Evolutionary conservation across 179 eudicot species (phyloP).

Genomic region (Amaranthus tricolor): DNA sequence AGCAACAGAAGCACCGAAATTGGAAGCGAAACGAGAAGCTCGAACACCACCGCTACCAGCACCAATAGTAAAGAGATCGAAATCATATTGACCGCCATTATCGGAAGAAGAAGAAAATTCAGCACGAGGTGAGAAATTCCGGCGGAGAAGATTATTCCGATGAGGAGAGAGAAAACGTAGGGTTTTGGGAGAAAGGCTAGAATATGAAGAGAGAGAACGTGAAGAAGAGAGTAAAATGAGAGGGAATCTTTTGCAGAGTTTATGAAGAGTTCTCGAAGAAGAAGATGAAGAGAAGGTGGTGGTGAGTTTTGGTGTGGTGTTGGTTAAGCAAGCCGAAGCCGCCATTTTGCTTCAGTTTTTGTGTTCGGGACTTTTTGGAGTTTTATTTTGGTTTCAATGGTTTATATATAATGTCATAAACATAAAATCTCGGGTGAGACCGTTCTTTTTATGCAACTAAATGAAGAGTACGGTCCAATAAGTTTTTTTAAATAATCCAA

Average conservation of each 20-base stretch:
- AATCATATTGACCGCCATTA: conserved; percentile 60
- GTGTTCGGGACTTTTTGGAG: too few species aligned
- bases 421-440: too few species aligned
- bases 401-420: too few species aligned
- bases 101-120: conserved; percentile 39
- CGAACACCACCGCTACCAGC: conserved; percentile 98
- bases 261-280: conserved; percentile 38
- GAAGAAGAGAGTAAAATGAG: conserved; percentile 30
- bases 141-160: conserved; percentile 31
- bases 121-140: conserved; percentile 45
- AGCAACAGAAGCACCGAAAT: conserved; percentile 83
- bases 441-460: too few species aligned
- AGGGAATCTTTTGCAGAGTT: conserved; percentile 33
- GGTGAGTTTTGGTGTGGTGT: conserved; percentile 33
- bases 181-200: conserved; percentile 25
- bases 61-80: conserved; percentile 88
- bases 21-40: conserved; percentile 87
- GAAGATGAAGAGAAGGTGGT: conserved; percentile 31
- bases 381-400: too few species aligned
- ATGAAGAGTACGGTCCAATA: too few species aligned
- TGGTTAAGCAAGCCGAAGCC: conserved; percentile 23
- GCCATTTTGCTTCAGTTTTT: conserved; percentile 16
- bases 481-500: too few species aligned
- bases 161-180: conserved; percentile 26
- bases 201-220: conserved; percentile 16